Evolutionary conservation across 148 eudicot genomes (phyloP).

Genomic region (Cornus controversa): DNA sequence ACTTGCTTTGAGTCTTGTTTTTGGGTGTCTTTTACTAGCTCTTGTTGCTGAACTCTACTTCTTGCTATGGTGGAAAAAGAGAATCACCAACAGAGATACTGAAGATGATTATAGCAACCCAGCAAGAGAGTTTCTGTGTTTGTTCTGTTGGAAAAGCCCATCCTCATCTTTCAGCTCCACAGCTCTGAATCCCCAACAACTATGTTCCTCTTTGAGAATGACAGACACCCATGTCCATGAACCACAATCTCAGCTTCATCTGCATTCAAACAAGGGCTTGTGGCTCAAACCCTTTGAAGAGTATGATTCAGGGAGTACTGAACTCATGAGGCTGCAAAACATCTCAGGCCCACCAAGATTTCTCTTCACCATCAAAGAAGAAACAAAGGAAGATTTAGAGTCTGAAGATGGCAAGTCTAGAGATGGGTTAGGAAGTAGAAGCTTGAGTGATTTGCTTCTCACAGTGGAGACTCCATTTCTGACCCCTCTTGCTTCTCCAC

Average conservation of each 20-base stretch:
- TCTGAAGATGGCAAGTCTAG: slow-evolving; percentile 49
- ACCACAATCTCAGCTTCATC: slow-evolving; percentile 17
- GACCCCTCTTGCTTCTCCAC: slow-evolving; percentile 68
- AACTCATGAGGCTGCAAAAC: slow-evolving; percentile 28
- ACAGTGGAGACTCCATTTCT: slow-evolving; percentile 44
- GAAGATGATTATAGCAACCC: slow-evolving; percentile 38
- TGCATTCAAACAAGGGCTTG: slow-evolving; percentile 23
- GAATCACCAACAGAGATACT: slow-evolving; percentile 35
- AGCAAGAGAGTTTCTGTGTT: slow-evolving; percentile 36
- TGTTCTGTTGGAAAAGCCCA: slow-evolving; percentile 43
- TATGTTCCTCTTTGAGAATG: slow-evolving; percentile 13
- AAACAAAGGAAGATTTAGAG: slow-evolving; percentile 75
- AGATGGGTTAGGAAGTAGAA: slow-evolving; percentile 40
- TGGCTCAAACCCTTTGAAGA: slow-evolving; percentile 35
- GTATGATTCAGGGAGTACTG: slow-evolving; percentile 20
- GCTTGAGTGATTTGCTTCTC: slow-evolving; percentile 46
- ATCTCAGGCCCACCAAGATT: slow-evolving; percentile 58
- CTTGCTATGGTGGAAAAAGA: slow-evolving; percentile 81
- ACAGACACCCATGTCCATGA: slow-evolving; percentile 29
- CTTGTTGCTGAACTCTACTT: slow-evolving; percentile 71
- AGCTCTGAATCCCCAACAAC: slow-evolving; percentile 26
- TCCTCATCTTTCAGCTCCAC: slow-evolving; percentile 29
- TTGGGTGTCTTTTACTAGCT: slow-evolving; percentile 62
- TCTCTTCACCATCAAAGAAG: slow-evolving; percentile 75
- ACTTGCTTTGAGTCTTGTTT: slow-evolving; percentile 62